phyloP scores from a whole-genome alignment of 495 filamentous ascomycete species.

The Staphylotrichum longicolle region DNA sequence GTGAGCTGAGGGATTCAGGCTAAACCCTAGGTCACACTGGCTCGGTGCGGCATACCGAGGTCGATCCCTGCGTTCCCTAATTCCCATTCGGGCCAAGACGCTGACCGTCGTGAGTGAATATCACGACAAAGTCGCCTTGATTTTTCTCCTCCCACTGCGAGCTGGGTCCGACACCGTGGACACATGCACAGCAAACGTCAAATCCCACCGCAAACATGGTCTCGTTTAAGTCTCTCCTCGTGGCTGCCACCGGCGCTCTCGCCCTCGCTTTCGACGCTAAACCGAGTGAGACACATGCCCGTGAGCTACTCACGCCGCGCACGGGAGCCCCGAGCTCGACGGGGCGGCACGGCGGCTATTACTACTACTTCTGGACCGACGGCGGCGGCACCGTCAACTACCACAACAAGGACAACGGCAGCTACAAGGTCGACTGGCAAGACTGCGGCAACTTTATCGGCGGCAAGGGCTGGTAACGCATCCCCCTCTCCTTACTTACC shows the following conservation, averaged over 20 bases:
- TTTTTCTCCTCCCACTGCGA: too few relatives aligned
- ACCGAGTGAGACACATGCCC: constrained; percentile 18
- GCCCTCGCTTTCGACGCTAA: constrained; percentile 20
- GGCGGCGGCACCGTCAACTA: constrained; percentile 54
- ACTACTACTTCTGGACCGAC: constrained; percentile 61
- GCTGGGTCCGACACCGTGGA: too few relatives aligned
- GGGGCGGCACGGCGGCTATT: constrained; percentile 54
- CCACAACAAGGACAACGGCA: constrained; percentile 51
- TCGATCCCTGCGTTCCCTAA: too few relatives aligned
- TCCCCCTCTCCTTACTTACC: not conserved
- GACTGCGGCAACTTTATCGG: constrained; percentile 57
- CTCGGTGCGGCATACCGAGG: too few relatives aligned
- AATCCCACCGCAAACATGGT: constrained; percentile 18
- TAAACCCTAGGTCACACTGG: too few relatives aligned
- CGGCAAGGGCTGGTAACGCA: constrained; percentile 57
- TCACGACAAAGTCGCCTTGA: too few relatives aligned
- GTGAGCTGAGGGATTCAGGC: too few relatives aligned
- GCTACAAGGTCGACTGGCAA: constrained; percentile 54
- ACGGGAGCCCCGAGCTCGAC: constrained; percentile 32
- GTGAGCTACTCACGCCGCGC: constrained; percentile 32
- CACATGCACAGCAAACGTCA: too few relatives aligned
- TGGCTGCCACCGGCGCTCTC: constrained; percentile 16
- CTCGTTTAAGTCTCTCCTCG: constrained; percentile 24
- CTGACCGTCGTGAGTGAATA: too few relatives aligned
- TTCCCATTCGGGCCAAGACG: too few relatives aligned